phyloP scores from a whole-genome alignment of 768 basidiomycete species.

The Gymnopilus junonius region DNA sequence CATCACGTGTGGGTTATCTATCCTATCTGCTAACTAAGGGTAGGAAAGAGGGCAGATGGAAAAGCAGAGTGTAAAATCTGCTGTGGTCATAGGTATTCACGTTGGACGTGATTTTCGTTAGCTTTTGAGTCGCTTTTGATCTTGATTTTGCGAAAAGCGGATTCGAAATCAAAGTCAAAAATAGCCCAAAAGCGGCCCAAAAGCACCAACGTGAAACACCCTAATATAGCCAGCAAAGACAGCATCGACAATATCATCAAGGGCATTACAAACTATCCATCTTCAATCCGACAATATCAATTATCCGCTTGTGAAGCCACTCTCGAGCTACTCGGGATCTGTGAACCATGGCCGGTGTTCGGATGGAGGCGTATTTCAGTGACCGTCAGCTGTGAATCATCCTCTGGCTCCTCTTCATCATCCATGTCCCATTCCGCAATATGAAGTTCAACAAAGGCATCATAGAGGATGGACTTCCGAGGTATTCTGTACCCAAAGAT shows the following conservation, averaged over 20 bases:
- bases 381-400: not conserved
- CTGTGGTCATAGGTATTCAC: too few species aligned
- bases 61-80: too few species aligned
- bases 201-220: too few species aligned
- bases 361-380: not conserved
- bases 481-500: constrained; percentile 13
- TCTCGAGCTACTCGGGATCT: not conserved
- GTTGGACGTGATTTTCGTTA: too few species aligned
- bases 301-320: not conserved
- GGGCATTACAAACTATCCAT: not conserved
- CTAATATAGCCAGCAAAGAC: not conserved
- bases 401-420: constrained; percentile 8
- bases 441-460: constrained; percentile 18
- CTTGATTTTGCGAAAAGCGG: too few species aligned
- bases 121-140: too few species aligned
- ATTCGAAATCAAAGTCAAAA: too few species aligned
- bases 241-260: not conserved
- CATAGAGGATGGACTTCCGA: constrained; percentile 25
- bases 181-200: too few species aligned
- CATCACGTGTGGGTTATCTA: too few species aligned
- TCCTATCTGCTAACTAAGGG: too few species aligned
- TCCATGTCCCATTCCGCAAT: constrained; percentile 12
- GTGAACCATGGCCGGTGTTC: not conserved
- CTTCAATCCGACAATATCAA: not conserved
- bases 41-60: too few species aligned